Percentiles rank a stretch among this genome's conserved stretches.
phyloP scores from a whole-genome alignment of 2,329 filamentous ascomycete genomes.

The Cladosporium colombiae region DNA sequence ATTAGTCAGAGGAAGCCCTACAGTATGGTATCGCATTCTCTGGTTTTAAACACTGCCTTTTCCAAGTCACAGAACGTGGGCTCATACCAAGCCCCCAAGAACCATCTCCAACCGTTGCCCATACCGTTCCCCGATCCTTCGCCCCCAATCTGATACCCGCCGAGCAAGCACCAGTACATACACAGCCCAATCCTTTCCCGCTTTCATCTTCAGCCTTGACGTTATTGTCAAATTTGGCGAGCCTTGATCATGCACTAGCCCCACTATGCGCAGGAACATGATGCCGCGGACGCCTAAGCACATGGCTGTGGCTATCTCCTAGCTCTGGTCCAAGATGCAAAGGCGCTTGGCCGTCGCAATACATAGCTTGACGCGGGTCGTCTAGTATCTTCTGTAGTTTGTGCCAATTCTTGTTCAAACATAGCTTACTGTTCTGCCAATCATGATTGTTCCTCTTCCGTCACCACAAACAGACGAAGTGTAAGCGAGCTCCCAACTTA shows the following conservation, averaged over 20 bases:
- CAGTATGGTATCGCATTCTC: background rate
- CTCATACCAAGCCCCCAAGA: conserved; percentile 1
- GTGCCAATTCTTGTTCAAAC: background rate
- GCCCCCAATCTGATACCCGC: background rate
- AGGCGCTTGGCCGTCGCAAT: background rate
- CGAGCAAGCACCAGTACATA: background rate
- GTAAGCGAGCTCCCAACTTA: background rate
- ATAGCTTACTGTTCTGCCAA: background rate
- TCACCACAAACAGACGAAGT: background rate
- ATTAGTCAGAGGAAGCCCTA: background rate
- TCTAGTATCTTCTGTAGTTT: background rate
- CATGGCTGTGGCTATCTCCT: conserved; percentile 9
- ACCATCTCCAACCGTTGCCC: background rate
- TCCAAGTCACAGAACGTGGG: background rate
- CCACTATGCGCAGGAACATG: background rate
- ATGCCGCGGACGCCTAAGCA: conserved; percentile 7
- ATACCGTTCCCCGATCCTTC: background rate
- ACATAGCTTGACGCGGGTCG: background rate
- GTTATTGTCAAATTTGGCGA: conserved; percentile 5
- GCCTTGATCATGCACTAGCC: background rate
- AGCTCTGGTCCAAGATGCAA: background rate
- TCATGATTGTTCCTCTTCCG: background rate
- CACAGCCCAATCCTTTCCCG: conserved; percentile 11
- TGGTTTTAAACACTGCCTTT: background rate
- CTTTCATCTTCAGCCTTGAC: conserved; percentile 1